phyloP scores from a whole-genome alignment of 768 basidiomycete genomes.

The Rubroboletus pulcherrimus region DNA sequence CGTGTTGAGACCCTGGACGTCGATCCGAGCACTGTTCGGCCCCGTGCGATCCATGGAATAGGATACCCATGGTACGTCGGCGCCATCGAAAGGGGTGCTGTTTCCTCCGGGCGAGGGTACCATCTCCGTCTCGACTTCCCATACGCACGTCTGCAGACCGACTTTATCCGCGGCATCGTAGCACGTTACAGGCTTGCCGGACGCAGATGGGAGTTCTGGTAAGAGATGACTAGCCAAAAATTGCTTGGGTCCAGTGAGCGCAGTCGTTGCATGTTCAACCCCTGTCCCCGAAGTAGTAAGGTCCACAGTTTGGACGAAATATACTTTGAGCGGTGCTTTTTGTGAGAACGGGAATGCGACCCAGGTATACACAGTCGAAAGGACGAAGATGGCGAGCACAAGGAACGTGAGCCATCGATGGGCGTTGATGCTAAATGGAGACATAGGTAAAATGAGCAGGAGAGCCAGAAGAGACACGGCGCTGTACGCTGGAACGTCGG shows the following conservation, averaged over 20 bases:
- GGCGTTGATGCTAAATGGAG: slow-evolving; percentile 59
- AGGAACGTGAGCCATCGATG: slow-evolving; percentile 37
- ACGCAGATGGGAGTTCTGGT: slow-evolving; percentile 50
- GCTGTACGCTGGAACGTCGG: slow-evolving; percentile 44
- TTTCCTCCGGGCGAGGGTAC: slow-evolving; percentile 38
- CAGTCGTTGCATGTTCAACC: slow-evolving; percentile 37
- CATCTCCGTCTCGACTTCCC: slow-evolving; percentile 37
- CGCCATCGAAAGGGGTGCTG: not conserved
- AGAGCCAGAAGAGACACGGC: slow-evolving; percentile 42
- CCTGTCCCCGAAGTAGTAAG: slow-evolving; percentile 32
- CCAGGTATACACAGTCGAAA: slow-evolving; percentile 42
- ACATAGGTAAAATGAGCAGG: slow-evolving; percentile 54
- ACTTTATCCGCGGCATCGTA: slow-evolving; percentile 18
- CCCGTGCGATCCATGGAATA: slow-evolving; percentile 40
- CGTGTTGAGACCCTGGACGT: slow-evolving; percentile 55
- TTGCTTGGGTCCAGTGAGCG: slow-evolving; percentile 41
- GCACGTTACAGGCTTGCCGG: slow-evolving; percentile 35
- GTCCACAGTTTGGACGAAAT: slow-evolving; percentile 61
- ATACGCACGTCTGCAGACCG: slow-evolving; percentile 47
- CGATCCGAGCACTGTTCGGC: slow-evolving; percentile 44
- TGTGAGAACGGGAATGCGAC: slow-evolving; percentile 60
- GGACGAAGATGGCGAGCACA: slow-evolving; percentile 39
- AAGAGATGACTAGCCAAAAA: slow-evolving; percentile 44
- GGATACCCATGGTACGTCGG: slow-evolving; percentile 39
- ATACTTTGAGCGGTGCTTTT: slow-evolving; percentile 61